Evolutionary conservation across 2,329 filamentous ascomycete species (phyloP).

Genomic region (Phaeosphaeria sp.): DNA sequence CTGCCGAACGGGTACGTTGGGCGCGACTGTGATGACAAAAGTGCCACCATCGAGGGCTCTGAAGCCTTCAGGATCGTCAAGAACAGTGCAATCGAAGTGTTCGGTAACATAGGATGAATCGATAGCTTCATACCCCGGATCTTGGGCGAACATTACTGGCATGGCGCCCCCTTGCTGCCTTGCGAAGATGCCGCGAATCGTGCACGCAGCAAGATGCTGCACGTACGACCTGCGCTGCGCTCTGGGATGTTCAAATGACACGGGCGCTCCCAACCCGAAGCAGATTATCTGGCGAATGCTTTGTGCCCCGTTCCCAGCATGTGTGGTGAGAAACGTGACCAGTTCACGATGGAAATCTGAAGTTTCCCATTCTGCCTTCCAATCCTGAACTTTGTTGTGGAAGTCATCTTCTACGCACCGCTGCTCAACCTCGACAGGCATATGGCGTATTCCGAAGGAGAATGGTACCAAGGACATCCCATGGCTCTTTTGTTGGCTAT

Average conservation of each 20-base stretch:
- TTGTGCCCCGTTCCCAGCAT: background rate
- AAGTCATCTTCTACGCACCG: background rate
- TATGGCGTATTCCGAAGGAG: background rate
- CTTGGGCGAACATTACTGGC: slow-evolving; percentile 2
- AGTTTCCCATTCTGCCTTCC: background rate
- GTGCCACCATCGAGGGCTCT: slow-evolving; percentile 5
- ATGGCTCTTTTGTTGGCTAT: background rate
- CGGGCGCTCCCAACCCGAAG: slow-evolving; percentile 1
- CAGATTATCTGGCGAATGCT: slow-evolving; percentile 6
- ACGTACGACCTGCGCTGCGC: background rate
- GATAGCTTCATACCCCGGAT: background rate
- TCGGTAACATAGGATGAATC: background rate
- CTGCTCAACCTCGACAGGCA: background rate
- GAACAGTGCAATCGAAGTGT: background rate
- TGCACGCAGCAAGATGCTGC: slow-evolving; percentile 6
- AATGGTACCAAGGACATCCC: background rate
- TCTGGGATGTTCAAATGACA: background rate
- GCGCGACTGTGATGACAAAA: slow-evolving; percentile 2
- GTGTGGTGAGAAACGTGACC: background rate
- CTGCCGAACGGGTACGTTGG: slow-evolving; percentile 4
- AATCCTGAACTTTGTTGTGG: background rate
- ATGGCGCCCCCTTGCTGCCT: background rate
- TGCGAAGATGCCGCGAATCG: slow-evolving; percentile 4
- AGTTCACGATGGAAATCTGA: background rate
- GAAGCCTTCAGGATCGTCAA: slow-evolving; percentile 9